A percentile compares a stretch with the other conserved stretches of the same genome.
Conservation (phyloP, 2,329 filamentous ascomycete species). For the Coniochaeta prunicola region DNA sequence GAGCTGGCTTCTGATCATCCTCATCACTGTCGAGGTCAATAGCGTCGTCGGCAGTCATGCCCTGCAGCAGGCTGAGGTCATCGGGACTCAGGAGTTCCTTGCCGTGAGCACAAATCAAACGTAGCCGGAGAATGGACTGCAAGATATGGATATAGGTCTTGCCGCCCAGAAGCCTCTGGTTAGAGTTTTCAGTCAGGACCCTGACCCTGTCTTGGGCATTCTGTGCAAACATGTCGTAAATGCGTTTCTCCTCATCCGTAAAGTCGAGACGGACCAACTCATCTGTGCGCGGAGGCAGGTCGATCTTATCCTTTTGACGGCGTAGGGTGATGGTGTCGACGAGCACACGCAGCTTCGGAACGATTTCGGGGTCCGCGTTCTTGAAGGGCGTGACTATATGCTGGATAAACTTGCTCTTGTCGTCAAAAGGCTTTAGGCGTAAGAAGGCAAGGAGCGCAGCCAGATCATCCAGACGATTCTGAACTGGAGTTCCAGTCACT, state of each 20-base stretch:
- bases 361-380: constrained; percentile 71
- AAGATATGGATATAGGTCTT: constrained; percentile 91
- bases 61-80: constrained; percentile 73
- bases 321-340: constrained; percentile 93
- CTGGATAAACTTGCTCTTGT: constrained; percentile 65
- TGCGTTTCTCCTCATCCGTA: constrained; percentile 60
- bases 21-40: constrained; percentile 84
- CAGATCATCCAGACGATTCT: constrained; percentile 87
- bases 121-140: constrained; percentile 81
- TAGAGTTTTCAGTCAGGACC: constrained; percentile 57
- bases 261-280: constrained; percentile 69
- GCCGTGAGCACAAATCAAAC: constrained; percentile 90
- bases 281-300: constrained; percentile 70
- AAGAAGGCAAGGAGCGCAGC: constrained; percentile 82
- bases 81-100: constrained; percentile 80
- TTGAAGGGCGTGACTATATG: constrained; percentile 85
- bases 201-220: constrained; percentile 76
- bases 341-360: constrained; percentile 78
- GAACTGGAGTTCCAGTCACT: constrained; percentile 92
- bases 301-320: constrained; percentile 83
- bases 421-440: constrained; percentile 76
- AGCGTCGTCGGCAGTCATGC: constrained; percentile 74
- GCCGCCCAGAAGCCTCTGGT: constrained; percentile 64
- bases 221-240: constrained; percentile 80
- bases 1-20: constrained; percentile 47